Percentiles rank a stretch among this genome's conserved stretches.
Conservation (phyloP, 2,329 filamentous ascomycete species). For the Cytospora piceae region DNA sequence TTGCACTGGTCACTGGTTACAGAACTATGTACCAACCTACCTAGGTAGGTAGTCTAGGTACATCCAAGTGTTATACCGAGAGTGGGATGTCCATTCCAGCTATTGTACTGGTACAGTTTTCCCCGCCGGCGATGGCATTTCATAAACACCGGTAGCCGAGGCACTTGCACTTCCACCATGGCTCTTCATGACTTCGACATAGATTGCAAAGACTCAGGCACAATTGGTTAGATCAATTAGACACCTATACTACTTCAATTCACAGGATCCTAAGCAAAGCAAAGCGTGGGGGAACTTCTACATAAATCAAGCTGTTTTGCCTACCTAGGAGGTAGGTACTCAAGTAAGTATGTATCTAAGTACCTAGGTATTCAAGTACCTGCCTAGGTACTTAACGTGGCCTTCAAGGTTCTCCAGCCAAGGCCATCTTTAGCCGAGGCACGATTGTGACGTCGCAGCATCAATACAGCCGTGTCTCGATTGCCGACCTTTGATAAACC, state of each 20-base stretch:
- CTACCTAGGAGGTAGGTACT: not conserved
- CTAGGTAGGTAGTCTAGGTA: not conserved
- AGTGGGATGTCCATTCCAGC: too few relatives aligned
- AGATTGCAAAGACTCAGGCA: too few relatives aligned
- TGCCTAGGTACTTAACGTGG: not conserved
- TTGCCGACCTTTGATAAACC: not conserved
- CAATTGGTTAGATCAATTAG: not conserved
- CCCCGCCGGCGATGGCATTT: not conserved
- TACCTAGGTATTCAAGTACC: not conserved
- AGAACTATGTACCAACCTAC: too few relatives aligned
- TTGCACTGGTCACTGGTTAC: not conserved
- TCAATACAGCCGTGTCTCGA: not conserved
- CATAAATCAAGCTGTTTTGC: not conserved
- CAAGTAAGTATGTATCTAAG: not conserved
- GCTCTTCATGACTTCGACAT: not conserved
- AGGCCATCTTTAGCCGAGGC: not conserved
- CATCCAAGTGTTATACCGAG: not conserved
- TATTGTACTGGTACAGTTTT: not conserved
- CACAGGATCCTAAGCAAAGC: not conserved
- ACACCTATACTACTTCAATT: not conserved
- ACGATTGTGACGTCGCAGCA: not conserved
- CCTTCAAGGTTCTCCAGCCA: not conserved
- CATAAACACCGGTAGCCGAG: not conserved
- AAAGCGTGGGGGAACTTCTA: not conserved
- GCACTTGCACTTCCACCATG: not conserved